Evolutionary conservation across 2,329 filamentous ascomycete species (phyloP), one percentile per base, ranked within the genome.

Genomic region (Fusarium austroafricanum): DNA sequence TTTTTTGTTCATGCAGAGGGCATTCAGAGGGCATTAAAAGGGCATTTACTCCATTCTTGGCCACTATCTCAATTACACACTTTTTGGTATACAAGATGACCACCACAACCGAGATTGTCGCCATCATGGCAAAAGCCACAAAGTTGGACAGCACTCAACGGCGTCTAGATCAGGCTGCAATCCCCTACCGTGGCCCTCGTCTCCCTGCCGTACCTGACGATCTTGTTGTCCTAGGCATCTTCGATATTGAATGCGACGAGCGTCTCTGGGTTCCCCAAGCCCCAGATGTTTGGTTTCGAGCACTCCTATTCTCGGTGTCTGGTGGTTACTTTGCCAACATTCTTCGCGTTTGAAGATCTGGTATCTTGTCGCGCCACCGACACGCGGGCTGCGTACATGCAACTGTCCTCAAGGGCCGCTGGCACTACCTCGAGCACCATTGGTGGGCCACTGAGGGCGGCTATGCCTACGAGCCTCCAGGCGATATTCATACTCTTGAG

Each of bases 401-500:
- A 5, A 76, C 75, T 0, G 70, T 74, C 4, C 68, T 79, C 4
- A 59, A 67, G 20, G 77, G 76, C 2, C 68, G 73, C 20, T 79
- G 76, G 77, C 77, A 79, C 52, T 79, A 79, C 42, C 72, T 79
- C 5, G 77, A 79, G 56, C 76, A 79, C 40, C 66, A 70, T 1
- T 78, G 77, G 76, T 79, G 76, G 77, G 77, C 77, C 1, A 71
- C 67, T 2, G 75, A 78, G 49, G 77, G 77, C 7, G 72, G 77
- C 5, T 76, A 78, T 58, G 74, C 75, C 0, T 79, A 73, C 49
- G 77, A 78, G 68, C 77, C 77, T 1, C 76, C 73, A 1, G 76
- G 77, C 2, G 76, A 79, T 42, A 79, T 79, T 31, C 77, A 79
- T 47, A 79, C 76, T 10, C 18, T 56, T 20, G 37, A 56, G 12